Percentiles rank a stretch among this genome's conserved stretches.
These are phyloP conservation scores for Kodamaea fungicola DNA, from an alignment of 1,139 yeast genomes.

Conservation along the genomic window DNA sequence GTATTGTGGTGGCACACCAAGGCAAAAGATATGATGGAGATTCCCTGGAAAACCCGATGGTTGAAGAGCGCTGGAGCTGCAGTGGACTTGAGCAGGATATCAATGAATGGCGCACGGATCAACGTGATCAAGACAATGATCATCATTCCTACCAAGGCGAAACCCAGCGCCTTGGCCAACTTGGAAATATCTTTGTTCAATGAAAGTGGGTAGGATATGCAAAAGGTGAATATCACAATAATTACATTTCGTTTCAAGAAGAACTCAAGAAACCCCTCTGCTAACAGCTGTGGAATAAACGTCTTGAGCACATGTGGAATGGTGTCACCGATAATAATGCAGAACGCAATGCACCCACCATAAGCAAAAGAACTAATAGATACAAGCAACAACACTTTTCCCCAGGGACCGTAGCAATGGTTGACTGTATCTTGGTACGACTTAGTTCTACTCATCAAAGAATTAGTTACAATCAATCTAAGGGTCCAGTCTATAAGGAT, in stretches of 20 bases:
- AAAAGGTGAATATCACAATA: conserved; percentile 64
- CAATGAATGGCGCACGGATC: conserved; percentile 65
- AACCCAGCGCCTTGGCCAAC: conserved; percentile 81
- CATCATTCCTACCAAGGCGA: conserved; percentile 82
- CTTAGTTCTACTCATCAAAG: conserved; percentile 69
- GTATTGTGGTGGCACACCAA: conserved; percentile 95
- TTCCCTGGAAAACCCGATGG: conserved; percentile 75
- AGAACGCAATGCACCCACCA: conserved; percentile 93
- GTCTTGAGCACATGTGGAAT: conserved; percentile 84
- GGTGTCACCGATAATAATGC: conserved; percentile 92
- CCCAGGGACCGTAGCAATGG: conserved; percentile 72
- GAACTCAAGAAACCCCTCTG: conserved; percentile 42
- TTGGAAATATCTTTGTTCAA: conserved; percentile 78
- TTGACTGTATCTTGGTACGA: conserved; percentile 87
- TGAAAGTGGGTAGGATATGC: conserved; percentile 80
- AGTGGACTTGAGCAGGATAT: conserved; percentile 43
- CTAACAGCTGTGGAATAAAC: conserved; percentile 52
- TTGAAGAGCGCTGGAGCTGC: conserved; percentile 55
- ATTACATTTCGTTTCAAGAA: conserved; percentile 64
- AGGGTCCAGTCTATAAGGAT: conserved; percentile 83
- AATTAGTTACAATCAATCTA: conserved; percentile 75
- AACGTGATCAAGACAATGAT: conserved; percentile 74
- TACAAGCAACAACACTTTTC: conserved; percentile 62
- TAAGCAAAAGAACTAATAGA: conserved; percentile 89
- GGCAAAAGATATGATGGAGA: conserved; percentile 89